These are phyloP conservation scores for Lactifluus subvellereus DNA, from an alignment of 768 basidiomycete species.

Conservation along the genomic window DNA sequence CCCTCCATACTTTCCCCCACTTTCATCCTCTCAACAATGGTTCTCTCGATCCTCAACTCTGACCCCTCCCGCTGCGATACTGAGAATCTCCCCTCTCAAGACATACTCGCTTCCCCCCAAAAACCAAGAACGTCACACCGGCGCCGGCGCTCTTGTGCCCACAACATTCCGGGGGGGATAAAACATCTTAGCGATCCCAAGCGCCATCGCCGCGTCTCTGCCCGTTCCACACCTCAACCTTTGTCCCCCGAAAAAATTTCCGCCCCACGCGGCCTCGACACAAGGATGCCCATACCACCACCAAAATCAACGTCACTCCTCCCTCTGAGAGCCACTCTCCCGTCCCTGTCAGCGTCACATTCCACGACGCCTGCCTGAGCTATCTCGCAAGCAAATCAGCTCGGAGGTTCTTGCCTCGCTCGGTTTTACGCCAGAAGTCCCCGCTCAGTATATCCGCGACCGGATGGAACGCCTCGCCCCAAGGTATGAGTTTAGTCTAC, in stretches of 20 bases:
- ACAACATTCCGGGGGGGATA: conserved; percentile 19
- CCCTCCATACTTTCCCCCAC: background rate
- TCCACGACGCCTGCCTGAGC: no score
- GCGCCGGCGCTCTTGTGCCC: conserved; percentile 13
- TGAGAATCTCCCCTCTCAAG: background rate
- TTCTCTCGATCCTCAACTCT: conserved; percentile 15
- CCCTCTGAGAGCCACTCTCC: background rate
- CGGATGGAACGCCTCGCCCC: no score
- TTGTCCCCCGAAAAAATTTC: background rate
- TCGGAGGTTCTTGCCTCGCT: no score
- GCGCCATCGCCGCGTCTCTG: conserved; percentile 12
- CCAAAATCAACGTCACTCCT: background rate
- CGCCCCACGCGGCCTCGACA: background rate
- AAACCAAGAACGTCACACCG: background rate
- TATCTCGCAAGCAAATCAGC: no score
- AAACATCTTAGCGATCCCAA: conserved; percentile 17
- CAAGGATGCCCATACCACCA: background rate
- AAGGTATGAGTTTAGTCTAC: no score
- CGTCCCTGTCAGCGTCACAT: background rate
- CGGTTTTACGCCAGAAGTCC: no score
- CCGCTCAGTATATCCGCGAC: no score
- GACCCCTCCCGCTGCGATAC: conserved; percentile 1
- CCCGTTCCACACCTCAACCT: background rate
- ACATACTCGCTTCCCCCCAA: background rate
- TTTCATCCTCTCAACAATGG: conserved; percentile 2